Conservation (phyloP, 2,329 filamentous ascomycete genomes). For the Aspergillus sp. region DNA sequence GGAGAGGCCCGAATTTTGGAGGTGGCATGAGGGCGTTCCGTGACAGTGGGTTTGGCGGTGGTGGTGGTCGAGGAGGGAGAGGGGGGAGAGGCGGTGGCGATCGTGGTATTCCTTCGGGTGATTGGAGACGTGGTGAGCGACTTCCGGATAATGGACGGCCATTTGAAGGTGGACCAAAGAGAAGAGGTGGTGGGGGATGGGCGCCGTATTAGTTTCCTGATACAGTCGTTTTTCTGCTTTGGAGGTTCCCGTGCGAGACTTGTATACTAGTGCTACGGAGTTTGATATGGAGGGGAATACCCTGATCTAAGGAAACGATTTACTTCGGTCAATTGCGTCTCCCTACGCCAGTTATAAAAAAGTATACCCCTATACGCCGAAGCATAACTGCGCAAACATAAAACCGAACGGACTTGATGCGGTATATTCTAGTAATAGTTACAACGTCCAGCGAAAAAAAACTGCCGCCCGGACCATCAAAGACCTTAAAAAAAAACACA, state of each 20-base stretch:
- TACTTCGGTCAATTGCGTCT: background rate
- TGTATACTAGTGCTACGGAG: conserved; percentile 7
- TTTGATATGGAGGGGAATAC: background rate
- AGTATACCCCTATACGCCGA: background rate
- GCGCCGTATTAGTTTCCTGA: conserved; percentile 35
- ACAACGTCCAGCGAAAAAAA: conserved; percentile 21
- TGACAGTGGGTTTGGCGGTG: conserved; percentile 46
- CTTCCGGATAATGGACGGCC: conserved; percentile 38
- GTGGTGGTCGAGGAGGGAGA: conserved; percentile 41
- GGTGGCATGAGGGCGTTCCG: conserved; percentile 44
- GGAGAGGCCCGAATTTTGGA: conserved; percentile 40
- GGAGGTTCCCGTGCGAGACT: background rate
- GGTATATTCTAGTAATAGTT: conserved; percentile 33
- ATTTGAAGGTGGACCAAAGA: conserved; percentile 40
- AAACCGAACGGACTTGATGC: conserved; percentile 25
- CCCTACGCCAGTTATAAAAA: background rate
- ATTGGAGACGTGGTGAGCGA: conserved; percentile 52
- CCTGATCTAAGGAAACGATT: background rate
- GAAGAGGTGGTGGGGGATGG: conserved; percentile 35
- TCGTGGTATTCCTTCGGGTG: conserved; percentile 43
- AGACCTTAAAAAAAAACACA: conserved; percentile 13
- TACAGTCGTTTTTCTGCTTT: background rate
- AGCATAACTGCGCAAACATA: background rate
- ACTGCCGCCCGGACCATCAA: background rate
- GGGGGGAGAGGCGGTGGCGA: conserved; percentile 46